Base-by-base conservation (phyloP, 2,329 filamentous ascomycete species). In the Parasarocladium wereldwijsianum region DNA sequence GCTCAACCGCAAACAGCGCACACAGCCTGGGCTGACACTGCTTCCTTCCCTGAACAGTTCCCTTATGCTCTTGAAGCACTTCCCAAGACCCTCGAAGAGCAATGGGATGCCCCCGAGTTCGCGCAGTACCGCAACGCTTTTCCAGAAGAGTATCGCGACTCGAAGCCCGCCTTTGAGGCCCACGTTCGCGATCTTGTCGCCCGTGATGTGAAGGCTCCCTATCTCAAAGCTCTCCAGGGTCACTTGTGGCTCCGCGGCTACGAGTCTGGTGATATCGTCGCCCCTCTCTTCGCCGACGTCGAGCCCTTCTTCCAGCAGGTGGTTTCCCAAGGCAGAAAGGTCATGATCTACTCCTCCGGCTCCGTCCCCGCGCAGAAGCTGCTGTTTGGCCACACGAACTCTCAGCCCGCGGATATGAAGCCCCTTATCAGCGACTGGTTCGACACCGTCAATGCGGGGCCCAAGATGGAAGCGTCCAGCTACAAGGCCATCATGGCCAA, bases 281-380 rank as follows among this genome's bases (percentile, higher is more conserved):
- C 80, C 16, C 76, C 78, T 8, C 60, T 90, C 35, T 90, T 84
- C 48, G 55, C 66, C 4, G 82, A 90, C 44, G 81, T 87, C 12
- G 58, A 69, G n/a, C 64, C 70, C 7, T 65, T 66, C 38, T 58
- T 85, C 37, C 52, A 58, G 31, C 42, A 55, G 24, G 85, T 79
- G 70, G 60, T 65, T 32, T 47, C 52, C 11, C 50, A 58, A 17
- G 66, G 64, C 16, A 57, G 70, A 36, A 59, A 59, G 35, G 63
- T 86, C 38, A 70, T 79, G 42, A 86, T 90, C 45, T 90, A 86
- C 57, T 85, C 78, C 4, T 85, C 78, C 9, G 82, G 82, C 18
- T 85, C 78, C 14, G 76, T 87, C 5, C 65, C 76, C 13, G 82
- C 82, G 10, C 82, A 90, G 60, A 82, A 84, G 54, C 60, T 87